Percentiles rank a stretch among this genome's conserved stretches.
Conservation (phyloP, 768 basidiomycete species). For the Cystofilobasidium bisporidii region DNA sequence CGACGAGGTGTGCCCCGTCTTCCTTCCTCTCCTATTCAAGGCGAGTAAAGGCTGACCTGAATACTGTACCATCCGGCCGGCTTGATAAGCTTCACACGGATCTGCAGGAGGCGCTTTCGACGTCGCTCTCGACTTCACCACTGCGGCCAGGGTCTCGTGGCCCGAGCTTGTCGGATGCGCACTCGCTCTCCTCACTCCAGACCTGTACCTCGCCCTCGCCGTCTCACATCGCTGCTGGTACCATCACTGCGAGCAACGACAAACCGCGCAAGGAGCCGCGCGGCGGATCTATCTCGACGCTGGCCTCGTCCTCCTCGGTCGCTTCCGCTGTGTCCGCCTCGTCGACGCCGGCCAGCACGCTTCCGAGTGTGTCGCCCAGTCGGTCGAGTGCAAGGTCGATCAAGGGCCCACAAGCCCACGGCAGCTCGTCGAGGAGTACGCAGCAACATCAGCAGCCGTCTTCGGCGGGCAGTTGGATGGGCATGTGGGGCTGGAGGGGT, state of each 20-base stretch:
- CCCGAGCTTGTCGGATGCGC: background rate
- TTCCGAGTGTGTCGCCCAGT: background rate
- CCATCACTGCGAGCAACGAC: background rate
- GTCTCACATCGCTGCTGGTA: background rate
- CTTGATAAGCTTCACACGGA: background rate
- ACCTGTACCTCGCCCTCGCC: background rate
- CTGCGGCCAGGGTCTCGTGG: too few species aligned
- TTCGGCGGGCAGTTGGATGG: constrained; percentile 12
- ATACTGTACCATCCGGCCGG: too few species aligned
- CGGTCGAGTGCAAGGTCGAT: background rate
- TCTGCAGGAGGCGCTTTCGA: constrained; percentile 16
- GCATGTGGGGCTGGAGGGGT: constrained; percentile 19
- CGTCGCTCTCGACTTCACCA: constrained; percentile 8
- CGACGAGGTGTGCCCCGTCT: background rate
- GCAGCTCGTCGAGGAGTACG: too few species aligned
- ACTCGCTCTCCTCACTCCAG: background rate
- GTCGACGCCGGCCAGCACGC: background rate
- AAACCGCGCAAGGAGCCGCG: constrained; percentile 3
- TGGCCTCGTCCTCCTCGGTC: constrained; percentile 11
- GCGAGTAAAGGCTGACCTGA: too few species aligned
- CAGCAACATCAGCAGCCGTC: background rate
- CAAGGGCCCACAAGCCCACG: background rate
- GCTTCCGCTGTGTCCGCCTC: background rate
- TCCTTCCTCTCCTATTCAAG: background rate
- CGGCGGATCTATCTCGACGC: constrained; percentile 13